These are phyloP conservation scores for Monocercomonoides exilis DNA, from an alignment of 78 protist species.

Conservation along the genomic window DNA sequence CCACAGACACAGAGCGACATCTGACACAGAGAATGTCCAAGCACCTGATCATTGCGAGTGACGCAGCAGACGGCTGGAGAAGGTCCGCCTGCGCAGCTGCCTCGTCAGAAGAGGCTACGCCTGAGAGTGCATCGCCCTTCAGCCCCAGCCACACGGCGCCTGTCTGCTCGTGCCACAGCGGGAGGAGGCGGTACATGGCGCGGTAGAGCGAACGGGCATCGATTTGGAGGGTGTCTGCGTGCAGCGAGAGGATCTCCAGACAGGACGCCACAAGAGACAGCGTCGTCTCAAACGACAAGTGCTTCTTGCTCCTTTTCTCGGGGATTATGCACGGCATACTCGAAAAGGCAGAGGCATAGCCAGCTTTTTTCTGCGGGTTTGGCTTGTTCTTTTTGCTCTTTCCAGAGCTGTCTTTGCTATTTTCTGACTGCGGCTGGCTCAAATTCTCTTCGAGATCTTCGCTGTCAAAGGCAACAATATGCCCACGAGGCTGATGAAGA, in stretches of 20 bases:
- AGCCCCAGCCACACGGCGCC: slow-evolving; percentile 1
- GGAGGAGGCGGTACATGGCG: slow-evolving; percentile 5
- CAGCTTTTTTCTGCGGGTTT: background rate
- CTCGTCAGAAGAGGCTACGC: background rate
- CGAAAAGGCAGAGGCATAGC: background rate
- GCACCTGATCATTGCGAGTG: background rate
- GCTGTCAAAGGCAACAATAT: too few species aligned
- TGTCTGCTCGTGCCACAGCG: background rate
- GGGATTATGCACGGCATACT: background rate
- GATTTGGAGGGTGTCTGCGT: background rate
- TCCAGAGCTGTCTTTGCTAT: background rate
- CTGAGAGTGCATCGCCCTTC: too few species aligned
- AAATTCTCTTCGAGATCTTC: too few species aligned
- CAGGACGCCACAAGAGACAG: background rate
- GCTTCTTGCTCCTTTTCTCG: background rate
- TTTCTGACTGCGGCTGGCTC: background rate
- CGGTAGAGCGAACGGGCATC: background rate
- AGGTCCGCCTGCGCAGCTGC: background rate
- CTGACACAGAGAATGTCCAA: background rate
- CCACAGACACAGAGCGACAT: background rate
- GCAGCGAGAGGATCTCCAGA: background rate
- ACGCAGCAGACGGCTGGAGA: background rate
- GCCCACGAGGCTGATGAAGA: too few species aligned
- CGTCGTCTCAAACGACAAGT: background rate
- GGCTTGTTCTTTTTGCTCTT: background rate